Percentiles rank a stretch among this genome's conserved stretches.
Evolutionary conservation across 495 filamentous ascomycete species (phyloP).

Genomic region (Penicillium goetzii): DNA sequence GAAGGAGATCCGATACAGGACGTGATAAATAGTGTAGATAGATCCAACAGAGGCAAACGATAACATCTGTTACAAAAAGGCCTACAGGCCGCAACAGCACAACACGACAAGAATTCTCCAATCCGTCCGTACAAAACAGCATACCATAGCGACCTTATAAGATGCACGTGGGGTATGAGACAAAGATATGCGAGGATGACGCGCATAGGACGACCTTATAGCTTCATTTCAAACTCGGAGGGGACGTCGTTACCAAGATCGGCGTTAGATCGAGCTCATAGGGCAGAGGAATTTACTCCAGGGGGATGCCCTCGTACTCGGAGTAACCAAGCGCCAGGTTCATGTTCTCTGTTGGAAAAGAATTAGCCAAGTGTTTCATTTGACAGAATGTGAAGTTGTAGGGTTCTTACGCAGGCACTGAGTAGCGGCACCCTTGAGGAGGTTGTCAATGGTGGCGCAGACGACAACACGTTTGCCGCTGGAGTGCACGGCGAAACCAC

Average conservation of each 20-base stretch:
- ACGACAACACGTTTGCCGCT: slow-evolving; percentile 89
- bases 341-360: slow-evolving; percentile 78
- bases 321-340: slow-evolving; percentile 91
- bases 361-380: slow-evolving; percentile 11
- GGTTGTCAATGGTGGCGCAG: slow-evolving; percentile 96
- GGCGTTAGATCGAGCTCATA: neutral
- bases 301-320: slow-evolving; percentile 90
- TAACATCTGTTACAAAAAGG: slow-evolving; percentile 31
- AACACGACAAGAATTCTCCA: slow-evolving; percentile 26
- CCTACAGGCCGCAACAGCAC: slow-evolving; percentile 21
- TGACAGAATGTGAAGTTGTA: neutral
- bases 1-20: slow-evolving; percentile 7
- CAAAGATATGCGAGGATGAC: slow-evolving; percentile 26
- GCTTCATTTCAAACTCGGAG: slow-evolving; percentile 17
- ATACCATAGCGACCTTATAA: slow-evolving; percentile 34
- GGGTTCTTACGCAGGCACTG: slow-evolving; percentile 85
- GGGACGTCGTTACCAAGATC: neutral
- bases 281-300: slow-evolving; percentile 50
- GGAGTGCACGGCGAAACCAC: slow-evolving; percentile 89
- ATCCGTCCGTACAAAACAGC: slow-evolving; percentile 15
- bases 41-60: slow-evolving; percentile 19
- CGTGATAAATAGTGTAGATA: slow-evolving; percentile 18
- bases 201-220: slow-evolving; percentile 27
- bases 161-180: slow-evolving; percentile 44
- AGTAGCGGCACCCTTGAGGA: slow-evolving; percentile 94